Base-by-base conservation (phyloP, 2,329 filamentous ascomycete species). In the Didymella exigua region DNA sequence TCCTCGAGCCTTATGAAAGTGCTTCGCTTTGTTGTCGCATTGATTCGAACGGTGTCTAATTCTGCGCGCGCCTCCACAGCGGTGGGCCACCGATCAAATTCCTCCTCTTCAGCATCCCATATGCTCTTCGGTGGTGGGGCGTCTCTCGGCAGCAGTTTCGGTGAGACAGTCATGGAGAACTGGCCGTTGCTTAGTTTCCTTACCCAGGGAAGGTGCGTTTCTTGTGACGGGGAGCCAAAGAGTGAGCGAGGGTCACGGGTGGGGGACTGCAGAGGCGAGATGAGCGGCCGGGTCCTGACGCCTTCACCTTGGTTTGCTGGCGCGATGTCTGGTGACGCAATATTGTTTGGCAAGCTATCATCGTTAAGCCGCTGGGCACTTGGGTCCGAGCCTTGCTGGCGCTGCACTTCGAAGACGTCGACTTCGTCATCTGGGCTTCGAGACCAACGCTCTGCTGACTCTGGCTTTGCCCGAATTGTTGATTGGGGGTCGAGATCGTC, bases 81-180 rank as follows among this genome's bases (percentile, higher is more conserved):
- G 11, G 49, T 50, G 4, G 55, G 54, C 49, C 58, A 56, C 1
- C 44, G 37, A 27, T 61, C 55, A 30, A 60, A 60, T 18, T 63
- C 60, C 11, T 60, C 55, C 13, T 61, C 58, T n/a, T 57, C 53
- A 11, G 53, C 49, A 23, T 61, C 60, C 58, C 55, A 63, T 2
- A 59, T 40, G 7, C 52, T 55, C 30, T 50, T 55, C 8, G 42
- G 33, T 14, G 41, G 52, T 16, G 46, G 46, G 3, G 36, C 48
- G 16, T 40, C 42, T 1, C 23, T 47, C 5, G 52, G 31, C 7
- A 46, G 18, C 23, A 36, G 24, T 8, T 31, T 19, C 7, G 52
- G 52, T 9, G 45, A 29, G 13, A 50, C 34, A 19, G n/a, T 36
- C 42, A 50, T 49, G 4, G 41, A 18, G 24, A 55, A 55, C 5